These are phyloP conservation scores for Crucibulum laeve DNA, from an alignment of 768 basidiomycete species.

Conservation along the genomic window DNA sequence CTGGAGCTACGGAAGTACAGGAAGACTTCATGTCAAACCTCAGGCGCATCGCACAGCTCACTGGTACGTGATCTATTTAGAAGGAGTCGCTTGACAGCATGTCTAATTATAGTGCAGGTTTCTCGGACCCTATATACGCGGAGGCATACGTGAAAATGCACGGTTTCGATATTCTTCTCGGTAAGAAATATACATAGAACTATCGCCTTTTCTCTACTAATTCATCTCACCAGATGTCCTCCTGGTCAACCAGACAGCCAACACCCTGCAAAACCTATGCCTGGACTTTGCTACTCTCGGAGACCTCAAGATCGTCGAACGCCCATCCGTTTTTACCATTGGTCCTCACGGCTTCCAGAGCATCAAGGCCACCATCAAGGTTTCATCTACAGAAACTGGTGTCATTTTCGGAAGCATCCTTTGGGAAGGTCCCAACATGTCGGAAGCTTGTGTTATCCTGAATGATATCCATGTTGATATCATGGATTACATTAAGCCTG, in stretches of 20 bases:
- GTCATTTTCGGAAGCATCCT: conserved; percentile 98
- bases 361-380: conserved; percentile 98
- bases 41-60: conserved; percentile 89
- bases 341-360: conserved; percentile 97
- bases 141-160: conserved; percentile 98
- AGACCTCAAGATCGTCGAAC: conserved; percentile 94
- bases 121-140: conserved; percentile 97
- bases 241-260: conserved; percentile 91
- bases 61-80: conserved; percentile 52
- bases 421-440: conserved; percentile 87
- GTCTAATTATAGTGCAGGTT: conserved; percentile 43
- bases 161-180: conserved; percentile 93
- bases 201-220: conserved; percentile 1
- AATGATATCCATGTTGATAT: conserved; percentile 99
- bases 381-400: conserved; percentile 96
- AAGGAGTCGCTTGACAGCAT: neutral
- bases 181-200: conserved; percentile 30
- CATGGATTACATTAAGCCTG: conserved; percentile 97
- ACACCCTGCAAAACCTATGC: conserved; percentile 94
- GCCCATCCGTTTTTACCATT: conserved; percentile 90
- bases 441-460: conserved; percentile 88
- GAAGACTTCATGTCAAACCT: conserved; percentile 96
- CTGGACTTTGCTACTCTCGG: conserved; percentile 97
- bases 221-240: conserved; percentile 65
- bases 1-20: conserved; percentile 74